Percentiles rank a stretch among this genome's conserved stretches.
phyloP scores from a whole-genome alignment of 2,329 filamentous ascomycete genomes.

The Leptographium galeiforme region DNA sequence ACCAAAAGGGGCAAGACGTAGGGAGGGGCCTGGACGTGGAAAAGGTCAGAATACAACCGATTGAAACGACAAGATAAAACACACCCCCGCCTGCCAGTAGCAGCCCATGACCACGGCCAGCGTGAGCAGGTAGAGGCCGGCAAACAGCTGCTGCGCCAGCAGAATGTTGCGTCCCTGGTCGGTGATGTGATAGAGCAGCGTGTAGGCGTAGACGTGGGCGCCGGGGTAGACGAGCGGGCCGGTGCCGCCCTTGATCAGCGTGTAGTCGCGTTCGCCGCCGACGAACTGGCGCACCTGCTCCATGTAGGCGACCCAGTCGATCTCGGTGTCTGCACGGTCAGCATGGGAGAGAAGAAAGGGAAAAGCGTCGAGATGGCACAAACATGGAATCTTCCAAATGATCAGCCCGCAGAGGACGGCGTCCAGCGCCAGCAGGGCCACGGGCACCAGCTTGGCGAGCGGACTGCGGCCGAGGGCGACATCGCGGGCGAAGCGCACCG shows the following conservation, averaged over 20 bases:
- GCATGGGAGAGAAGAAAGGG: neutral
- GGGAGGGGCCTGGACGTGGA: conserved; percentile 51
- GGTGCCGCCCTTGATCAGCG: conserved; percentile 71
- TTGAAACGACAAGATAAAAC: neutral
- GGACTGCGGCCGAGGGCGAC: conserved; percentile 34
- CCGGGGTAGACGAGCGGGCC: conserved; percentile 93
- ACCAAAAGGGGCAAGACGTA: conserved; percentile 79
- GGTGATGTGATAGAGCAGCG: conserved; percentile 64
- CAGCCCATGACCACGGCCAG: conserved; percentile 68
- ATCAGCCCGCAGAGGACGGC: conserved; percentile 58
- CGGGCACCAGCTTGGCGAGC: conserved; percentile 37
- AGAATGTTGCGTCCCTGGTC: conserved; percentile 61
- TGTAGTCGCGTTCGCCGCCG: conserved; percentile 79
- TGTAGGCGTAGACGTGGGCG: conserved; percentile 86
- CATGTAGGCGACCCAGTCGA: conserved; percentile 97
- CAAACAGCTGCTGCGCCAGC: conserved; percentile 75
- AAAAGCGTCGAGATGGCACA: conserved; percentile 18
- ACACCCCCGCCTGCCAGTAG: conserved; percentile 60
- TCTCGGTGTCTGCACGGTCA: conserved; percentile 63
- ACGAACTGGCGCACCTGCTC: conserved; percentile 72
- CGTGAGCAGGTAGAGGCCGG: conserved; percentile 61
- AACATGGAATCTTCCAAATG: conserved; percentile 75
- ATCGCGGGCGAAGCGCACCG: conserved; percentile 23
- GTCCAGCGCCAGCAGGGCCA: conserved; percentile 56
- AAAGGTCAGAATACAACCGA: neutral